Percentiles rank a stretch among this genome's conserved stretches.
Evolutionary conservation across 1,284 basidiomycete genomes (phyloP).

Genomic region (Trametes versicolor): DNA sequence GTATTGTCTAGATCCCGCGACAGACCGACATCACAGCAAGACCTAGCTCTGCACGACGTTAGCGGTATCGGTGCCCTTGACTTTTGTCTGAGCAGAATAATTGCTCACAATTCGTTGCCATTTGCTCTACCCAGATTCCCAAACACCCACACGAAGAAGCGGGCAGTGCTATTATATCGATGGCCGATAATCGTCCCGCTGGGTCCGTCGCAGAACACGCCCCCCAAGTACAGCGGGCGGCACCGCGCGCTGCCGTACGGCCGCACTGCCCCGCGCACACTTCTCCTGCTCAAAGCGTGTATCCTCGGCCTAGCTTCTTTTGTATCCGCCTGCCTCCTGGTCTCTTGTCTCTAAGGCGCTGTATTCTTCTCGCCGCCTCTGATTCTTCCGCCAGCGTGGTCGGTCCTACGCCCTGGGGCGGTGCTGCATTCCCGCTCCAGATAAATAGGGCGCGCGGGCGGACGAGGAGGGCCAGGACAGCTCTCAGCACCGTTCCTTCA

Average conservation of each 20-base stretch:
- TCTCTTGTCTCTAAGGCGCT: background rate
- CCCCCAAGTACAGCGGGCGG: too few species aligned
- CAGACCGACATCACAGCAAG: too few species aligned
- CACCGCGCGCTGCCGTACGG: background rate
- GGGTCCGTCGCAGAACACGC: background rate
- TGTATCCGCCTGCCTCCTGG: background rate
- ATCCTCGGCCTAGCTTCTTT: background rate
- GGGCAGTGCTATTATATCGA: background rate
- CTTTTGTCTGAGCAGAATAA: too few species aligned
- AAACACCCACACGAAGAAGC: background rate
- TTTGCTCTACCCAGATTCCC: background rate
- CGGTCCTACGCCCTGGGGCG: background rate
- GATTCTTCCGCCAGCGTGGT: background rate
- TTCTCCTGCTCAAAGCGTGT: background rate
- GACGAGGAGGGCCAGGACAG: background rate
- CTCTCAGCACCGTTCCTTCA: slow-evolving; percentile 1
- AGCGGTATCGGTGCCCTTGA: too few species aligned
- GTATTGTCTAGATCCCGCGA: background rate
- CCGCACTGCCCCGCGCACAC: slow-evolving; percentile 7
- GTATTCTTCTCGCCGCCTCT: background rate
- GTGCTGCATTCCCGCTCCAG: background rate
- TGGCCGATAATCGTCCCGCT: slow-evolving; percentile 4
- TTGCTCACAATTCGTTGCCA: too few species aligned
- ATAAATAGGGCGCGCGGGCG: background rate
- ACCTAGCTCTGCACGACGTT: too few species aligned